Evolutionary conservation across 805 yeast species (phyloP).

Genomic region (Kazachstania psychrophila): DNA sequence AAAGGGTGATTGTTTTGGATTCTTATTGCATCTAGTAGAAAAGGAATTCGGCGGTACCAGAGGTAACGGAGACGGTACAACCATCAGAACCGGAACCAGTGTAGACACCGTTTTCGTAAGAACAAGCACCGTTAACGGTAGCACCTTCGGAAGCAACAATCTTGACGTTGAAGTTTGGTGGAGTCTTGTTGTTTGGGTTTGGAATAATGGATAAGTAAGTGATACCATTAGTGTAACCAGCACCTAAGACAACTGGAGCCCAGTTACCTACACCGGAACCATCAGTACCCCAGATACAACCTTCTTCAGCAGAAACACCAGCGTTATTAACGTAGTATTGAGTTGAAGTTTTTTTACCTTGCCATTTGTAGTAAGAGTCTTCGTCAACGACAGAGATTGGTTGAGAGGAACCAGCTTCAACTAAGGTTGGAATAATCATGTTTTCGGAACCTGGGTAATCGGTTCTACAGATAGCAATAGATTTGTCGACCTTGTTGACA

Average conservation of each 20-base stretch:
- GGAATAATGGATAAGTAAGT: constrained; percentile 88
- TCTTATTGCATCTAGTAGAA: constrained; percentile 34
- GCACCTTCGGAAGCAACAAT: constrained; percentile 65
- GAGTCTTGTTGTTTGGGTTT: constrained; percentile 75
- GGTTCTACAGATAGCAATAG: constrained; percentile 93
- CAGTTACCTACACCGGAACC: constrained; percentile 91
- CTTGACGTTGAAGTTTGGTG: constrained; percentile 67
- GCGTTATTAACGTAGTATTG: constrained; percentile 98
- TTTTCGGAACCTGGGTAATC: constrained; percentile 99
- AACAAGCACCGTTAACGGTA: constrained; percentile 64
- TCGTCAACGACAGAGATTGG: constrained; percentile 77
- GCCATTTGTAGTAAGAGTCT: constrained; percentile 72
- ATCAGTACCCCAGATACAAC: constrained; percentile 86
- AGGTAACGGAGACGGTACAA: constrained; percentile 62
- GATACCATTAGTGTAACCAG: constrained; percentile 66
- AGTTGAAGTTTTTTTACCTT: constrained; percentile 75
- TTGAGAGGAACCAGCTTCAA: constrained; percentile 55
- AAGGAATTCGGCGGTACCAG: constrained; percentile 55
- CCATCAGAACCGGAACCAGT: constrained; percentile 52
- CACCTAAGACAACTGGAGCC: constrained; percentile 96
- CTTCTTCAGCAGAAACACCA: constrained; percentile 83
- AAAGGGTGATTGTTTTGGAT: no score
- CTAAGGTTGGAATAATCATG: constrained; percentile 90
- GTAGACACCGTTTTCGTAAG: constrained; percentile 64
- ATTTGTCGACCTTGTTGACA: constrained; percentile 39